These are phyloP conservation scores for Micractinium conductrix DNA, from an alignment of 139 green algal species.

Conservation along the genomic window DNA sequence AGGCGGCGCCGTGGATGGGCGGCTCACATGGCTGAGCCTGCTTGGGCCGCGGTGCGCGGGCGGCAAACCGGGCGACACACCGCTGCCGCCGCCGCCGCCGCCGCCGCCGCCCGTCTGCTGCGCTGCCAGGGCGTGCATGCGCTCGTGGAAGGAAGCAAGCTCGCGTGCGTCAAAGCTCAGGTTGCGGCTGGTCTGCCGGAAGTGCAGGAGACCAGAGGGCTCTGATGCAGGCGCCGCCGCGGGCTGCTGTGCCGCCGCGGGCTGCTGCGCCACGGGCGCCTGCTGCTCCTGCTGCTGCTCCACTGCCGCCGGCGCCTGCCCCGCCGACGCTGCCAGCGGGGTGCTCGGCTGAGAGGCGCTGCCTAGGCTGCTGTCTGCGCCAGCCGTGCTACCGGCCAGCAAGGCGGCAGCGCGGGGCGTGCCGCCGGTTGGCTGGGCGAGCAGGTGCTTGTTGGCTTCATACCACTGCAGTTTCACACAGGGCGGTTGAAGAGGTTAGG, in stretches of 20 bases:
- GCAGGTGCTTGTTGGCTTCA: slow-evolving; percentile 32
- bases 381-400: neutral
- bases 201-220: neutral
- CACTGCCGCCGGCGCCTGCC: neutral
- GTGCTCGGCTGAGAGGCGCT: slow-evolving; percentile 1
- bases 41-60: neutral
- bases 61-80: neutral
- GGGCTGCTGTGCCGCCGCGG: no score
- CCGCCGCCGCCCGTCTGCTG: neutral
- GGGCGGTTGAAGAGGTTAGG: neutral
- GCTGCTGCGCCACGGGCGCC: no score
- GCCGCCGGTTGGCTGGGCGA: slow-evolving; percentile 15
- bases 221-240: no score
- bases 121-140: neutral
- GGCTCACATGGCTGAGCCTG: neutral
- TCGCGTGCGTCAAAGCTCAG: slow-evolving; percentile 43
- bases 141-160: slow-evolving; percentile 27
- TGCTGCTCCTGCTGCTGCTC: neutral
- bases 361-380: neutral
- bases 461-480: slow-evolving; percentile 40
- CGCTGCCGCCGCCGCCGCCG: no score
- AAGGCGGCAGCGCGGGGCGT: neutral
- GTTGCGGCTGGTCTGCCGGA: slow-evolving; percentile 37
- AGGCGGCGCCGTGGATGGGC: no score
- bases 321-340: neutral